Base-by-base conservation (phyloP, 352 stramenopile genomes). In the Phytophthora megakarya region DNA sequence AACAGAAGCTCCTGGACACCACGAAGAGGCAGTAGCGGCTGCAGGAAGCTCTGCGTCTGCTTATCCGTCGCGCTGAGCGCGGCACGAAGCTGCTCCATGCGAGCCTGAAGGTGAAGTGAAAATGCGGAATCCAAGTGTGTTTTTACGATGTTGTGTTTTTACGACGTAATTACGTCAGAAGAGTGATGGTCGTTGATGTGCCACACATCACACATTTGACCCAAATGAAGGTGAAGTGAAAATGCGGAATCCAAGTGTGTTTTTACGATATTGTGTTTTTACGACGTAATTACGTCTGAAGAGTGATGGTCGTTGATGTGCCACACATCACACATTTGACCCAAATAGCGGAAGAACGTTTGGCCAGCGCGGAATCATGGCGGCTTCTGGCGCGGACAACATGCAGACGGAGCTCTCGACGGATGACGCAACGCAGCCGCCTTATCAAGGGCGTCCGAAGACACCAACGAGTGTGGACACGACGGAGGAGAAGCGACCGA, bases 1-100 rank as follows among this genome's bases (percentile, higher is more conserved):
- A 90, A 39, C 40, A 95, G 70, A 52, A 93, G 67, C 16, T 93
- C 70, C 54, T 90, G 84, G 37, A 93, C 82, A 7, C 84, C 74
- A 6, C 65, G 69, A 12, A 92, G 60, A 26, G 70, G 66, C 25
- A 95, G 63, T 38, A 95, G 65, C 5, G 84, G 82, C 5, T 67
- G 65, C 16, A 95, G 48, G 19, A 92, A 76, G 32, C 53, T 49
- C 50, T 81, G 73, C 19, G 84, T 93, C 60, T 80, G 49, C 33
- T 78, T 71, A 65, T 90, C 78, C 22, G 66, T 73, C 7, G 53
- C 37, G 10, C 60, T 46, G 10, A 95, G 78, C 60, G 57, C 76
- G 0, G 44, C 35, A 33, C 73, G 74, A 51, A 95, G 67, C 15
- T 45, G 64, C 56, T 56, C 61, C 49, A 81, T 45, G 28, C 89